Evolutionary conservation across 371 early-diverging fungal genomes (phyloP), one percentile per base, ranked within the genome.

Genomic region (Mucor lusitanicus): DNA sequence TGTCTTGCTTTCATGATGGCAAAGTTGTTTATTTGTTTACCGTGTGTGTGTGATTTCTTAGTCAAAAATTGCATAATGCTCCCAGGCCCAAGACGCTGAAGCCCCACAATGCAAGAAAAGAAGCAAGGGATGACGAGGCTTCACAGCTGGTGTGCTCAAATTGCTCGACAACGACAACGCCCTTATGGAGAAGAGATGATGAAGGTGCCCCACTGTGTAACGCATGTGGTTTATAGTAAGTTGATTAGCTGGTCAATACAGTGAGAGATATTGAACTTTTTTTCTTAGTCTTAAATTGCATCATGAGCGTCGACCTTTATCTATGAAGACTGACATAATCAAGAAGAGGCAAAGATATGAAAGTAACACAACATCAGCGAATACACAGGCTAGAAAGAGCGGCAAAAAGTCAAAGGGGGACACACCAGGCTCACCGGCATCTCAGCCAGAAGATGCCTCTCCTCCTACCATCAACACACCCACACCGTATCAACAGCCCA

Each of bases 181-280:
- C 98, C 1, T 87, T 97, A 32, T 99, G 99, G 99, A 87, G 99
- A 59, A 85, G 96, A 63, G 92, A 92, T 68, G 91, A 89, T 65
- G 84, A 90, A 39, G 94, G 93, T 23, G 86, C 90, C 35, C 84
- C 88, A 39, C 79, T 97, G 53, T 98, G 98, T 83, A 98, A 97
- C 75, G 97, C 98, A 9, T 98, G 98, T 75, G 97, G 97, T 21
- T 79, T 99, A 66, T 98, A 97, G 78, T 91, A 82, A 87, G 78
- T 79, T 28, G 17, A 44, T 46, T 46, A 7, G 37, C 25, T 23
- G 59, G 15, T 37, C 17, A 25, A 13, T 8, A 23, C 23, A 21
- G 44, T 21, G 6, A 48, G 48, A 21, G 48, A 23, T 9, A 13
- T 23, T 27, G 8, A 21, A 32, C 46, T 1, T 13, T 32, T 48